Base-by-base conservation (phyloP, 1,139 yeast species). In the Protomyces inouyei region DNA sequence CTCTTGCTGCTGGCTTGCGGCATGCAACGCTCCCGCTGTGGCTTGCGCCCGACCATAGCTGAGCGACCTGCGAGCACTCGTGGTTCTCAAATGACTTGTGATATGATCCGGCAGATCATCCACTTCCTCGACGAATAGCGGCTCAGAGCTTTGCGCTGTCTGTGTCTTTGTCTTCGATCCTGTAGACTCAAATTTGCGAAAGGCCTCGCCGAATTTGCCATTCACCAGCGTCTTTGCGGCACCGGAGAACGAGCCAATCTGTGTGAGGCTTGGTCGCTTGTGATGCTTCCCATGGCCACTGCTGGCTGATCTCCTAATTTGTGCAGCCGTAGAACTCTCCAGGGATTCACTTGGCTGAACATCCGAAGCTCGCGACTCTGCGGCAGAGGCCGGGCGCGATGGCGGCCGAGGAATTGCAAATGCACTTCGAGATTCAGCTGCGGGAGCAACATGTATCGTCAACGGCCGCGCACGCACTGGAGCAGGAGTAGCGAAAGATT, bases 121-220 rank as follows among this genome's bases (percentile, higher is more conserved):
- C 48, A 43, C 25, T 43, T 59, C 63, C 10, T 48, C 57, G 4
- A 59, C 63, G 8, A 16, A 48, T n/a, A 59, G 53, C 21, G 63
- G 63, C 43, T 59, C 57, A 8, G 45, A 14, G 10, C 45, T 38
- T 28, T 55, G 63, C 40, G 57, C 32, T 6, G 57, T 25, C 52
- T 8, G 25, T 38, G 37, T 35, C 52, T 35, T 43, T 40, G 14
- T 28, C 45, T 43, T 16, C 9, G 16, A 10, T 3, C 48, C 48
- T 21, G 57, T 40, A 3, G 63, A 25, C 28, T 69, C 71, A 45
- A 69, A 69, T 52, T 65, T 66, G 52, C 65, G 61, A 48, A 69
- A 67, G 1, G 71, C 69, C 10, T 69, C 71, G 40, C 70, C 68
- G 54, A 69, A 68, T 51, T 69, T 69, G 18, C 69, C 69, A 12